Evolutionary conservation across 2,329 filamentous ascomycete genomes (phyloP).

Genomic region (Gaeumannomyces sp.): DNA sequence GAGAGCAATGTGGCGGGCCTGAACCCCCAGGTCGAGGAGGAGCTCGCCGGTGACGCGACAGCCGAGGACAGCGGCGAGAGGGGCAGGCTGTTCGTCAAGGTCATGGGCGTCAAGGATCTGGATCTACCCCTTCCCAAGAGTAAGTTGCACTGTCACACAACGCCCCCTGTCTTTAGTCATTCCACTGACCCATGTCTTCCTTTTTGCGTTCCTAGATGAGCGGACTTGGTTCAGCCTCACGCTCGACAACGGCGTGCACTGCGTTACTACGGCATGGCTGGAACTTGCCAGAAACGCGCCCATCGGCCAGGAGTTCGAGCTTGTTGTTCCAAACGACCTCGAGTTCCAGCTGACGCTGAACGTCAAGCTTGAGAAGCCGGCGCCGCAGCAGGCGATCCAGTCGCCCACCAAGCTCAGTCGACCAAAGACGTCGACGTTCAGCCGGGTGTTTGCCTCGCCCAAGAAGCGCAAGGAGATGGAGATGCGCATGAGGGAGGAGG

Average conservation of each 20-base stretch:
- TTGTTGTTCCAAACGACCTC: slow-evolving; percentile 94
- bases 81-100: slow-evolving; percentile 92
- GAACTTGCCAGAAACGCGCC: slow-evolving; percentile 87
- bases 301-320: slow-evolving; percentile 96
- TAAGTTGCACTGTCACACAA: slow-evolving; percentile 40
- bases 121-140: slow-evolving; percentile 86
- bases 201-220: slow-evolving; percentile 47
- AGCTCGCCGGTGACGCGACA: slow-evolving; percentile 47
- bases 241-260: slow-evolving; percentile 96
- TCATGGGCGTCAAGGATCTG: slow-evolving; percentile 95
- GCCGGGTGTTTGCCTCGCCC: slow-evolving; percentile 85
- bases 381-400: slow-evolving; percentile 45
- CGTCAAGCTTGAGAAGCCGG: slow-evolving; percentile 83
- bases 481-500: slow-evolving; percentile 73
- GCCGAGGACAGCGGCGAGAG: slow-evolving; percentile 78
- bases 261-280: slow-evolving; percentile 92
- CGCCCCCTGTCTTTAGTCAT: background rate
- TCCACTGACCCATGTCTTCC: background rate
- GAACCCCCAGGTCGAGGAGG: slow-evolving; percentile 64
- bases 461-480: slow-evolving; percentile 97
- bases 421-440: slow-evolving; percentile 81
- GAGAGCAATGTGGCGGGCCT: slow-evolving; percentile 69
- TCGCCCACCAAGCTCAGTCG: slow-evolving; percentile 59
- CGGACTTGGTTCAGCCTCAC: slow-evolving; percentile 92
- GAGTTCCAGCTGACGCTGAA: slow-evolving; percentile 97